Evolutionary conservation across 345 rosid species (phyloP), one percentile per base, ranked within the genome.

Genomic region (Salix purpurea): DNA sequence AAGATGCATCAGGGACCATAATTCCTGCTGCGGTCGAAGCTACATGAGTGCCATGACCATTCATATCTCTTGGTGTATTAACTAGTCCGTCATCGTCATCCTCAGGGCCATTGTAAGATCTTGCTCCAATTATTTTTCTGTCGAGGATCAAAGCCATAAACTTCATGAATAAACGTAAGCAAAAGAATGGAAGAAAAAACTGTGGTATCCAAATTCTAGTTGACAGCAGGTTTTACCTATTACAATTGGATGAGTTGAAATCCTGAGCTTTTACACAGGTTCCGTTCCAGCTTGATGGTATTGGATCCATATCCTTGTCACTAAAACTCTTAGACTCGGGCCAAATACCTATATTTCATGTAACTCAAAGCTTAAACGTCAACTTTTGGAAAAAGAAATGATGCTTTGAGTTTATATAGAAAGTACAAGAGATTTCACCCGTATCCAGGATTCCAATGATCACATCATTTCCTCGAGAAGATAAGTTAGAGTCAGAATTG

Each of bases 81-180:
- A 58, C 77, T 0, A 50, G 10, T 34, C 67, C 78, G 1, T 65
- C 73, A 39, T 82, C 60, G 15, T 81, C 88, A 36, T 82, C 82
- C 7, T 66, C 77, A n/a, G 84, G 75, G 0, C 64, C 74, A 4
- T 78, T 73, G 76, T 94, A 94, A 77, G 70, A 88, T 86, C 90
- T 90, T 68, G 94, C 97, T 79, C 98, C 98, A 7, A 92, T 90
- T 58, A 94, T 62, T 82, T 94, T 94, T 82, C 98, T 94, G 82
- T 70, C 23, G 62, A 21, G 60, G 76, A 30, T 58, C 16, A 72
- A 71, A 54, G 44, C 5, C 28, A 94, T 58, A 65, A 93, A 40
- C 84, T 9, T 96, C 97, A 67, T 92, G 97, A 61, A 97, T 96
- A n/a, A 83, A 58, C 67, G 32, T 72, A 66, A 90, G 96, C 73